Evolutionary conservation across 1,284 basidiomycete genomes (phyloP).

Genomic region (Rhodotorula sp.): DNA sequence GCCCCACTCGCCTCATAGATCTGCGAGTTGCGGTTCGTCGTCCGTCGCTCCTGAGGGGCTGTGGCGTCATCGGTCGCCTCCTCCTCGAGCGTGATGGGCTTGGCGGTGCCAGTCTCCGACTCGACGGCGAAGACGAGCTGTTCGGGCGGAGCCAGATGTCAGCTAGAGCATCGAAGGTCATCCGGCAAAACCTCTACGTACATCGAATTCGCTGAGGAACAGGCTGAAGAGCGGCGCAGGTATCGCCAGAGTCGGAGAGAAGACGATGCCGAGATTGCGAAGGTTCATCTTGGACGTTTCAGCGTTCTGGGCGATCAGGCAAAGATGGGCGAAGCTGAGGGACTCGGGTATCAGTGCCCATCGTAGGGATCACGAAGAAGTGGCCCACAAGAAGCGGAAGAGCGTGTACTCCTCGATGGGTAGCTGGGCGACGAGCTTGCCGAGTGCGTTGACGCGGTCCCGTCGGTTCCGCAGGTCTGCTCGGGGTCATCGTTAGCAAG

Average conservation of each 20-base stretch:
- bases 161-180: constrained; percentile 59
- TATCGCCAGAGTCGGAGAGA: constrained; percentile 90
- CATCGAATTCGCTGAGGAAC: constrained; percentile 84
- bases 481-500: too few species aligned
- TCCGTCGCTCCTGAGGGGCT: neutral
- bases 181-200: constrained; percentile 64
- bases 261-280: constrained; percentile 97
- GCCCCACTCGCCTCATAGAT: constrained; percentile 39
- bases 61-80: constrained; percentile 1
- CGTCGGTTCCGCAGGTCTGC: constrained; percentile 77
- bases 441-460: constrained; percentile 82
- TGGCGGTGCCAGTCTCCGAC: constrained; percentile 38
- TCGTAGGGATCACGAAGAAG: too few species aligned
- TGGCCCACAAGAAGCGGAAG: constrained; percentile 62
- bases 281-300: constrained; percentile 96
- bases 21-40: constrained; percentile 34
- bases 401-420: constrained; percentile 92
- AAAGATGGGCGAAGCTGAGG: constrained; percentile 59
- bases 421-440: constrained; percentile 76
- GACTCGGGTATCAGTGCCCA: neutral
- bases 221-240: constrained; percentile 91
- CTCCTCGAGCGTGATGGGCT: constrained; percentile 27
- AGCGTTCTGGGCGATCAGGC: constrained; percentile 88
- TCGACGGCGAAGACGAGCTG: constrained; percentile 45
- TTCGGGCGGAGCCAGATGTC: constrained; percentile 47